Evolutionary conservation across 148 eudicot genomes (phyloP), one percentile per base, ranked within the genome.

Genomic region (Agrostemma githago): DNA sequence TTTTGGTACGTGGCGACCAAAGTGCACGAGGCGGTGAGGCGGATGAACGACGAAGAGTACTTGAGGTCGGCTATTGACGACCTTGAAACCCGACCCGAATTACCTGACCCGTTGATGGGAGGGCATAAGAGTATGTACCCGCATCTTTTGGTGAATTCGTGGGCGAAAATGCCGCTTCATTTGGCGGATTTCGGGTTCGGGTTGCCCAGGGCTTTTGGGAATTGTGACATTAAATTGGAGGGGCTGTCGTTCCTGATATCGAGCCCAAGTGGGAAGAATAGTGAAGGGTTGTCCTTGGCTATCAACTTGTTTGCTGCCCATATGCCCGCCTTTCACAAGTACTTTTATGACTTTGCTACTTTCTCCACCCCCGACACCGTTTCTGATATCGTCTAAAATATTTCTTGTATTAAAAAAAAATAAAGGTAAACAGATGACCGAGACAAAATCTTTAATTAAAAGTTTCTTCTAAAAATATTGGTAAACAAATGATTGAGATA

Each of bases 211-310:
- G 51, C 51, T 40, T 66, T 66, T 41, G 69, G 69, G 15, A 66
- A 66, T n/a, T 66, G 69, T 41, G 69, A 66, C 20, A 66, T 66
- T 2, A 66, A 66, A 66, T 68, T 62, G 17, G 85, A 82, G 34
- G 85, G 85, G 37, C 34, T 76, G 2, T 74, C 82, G 0, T 82
- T 74, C 63, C 65, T 82, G 62, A 11, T 76, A 37, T 79, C 85
- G 2, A 78, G 67, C 79, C 66, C 74, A 11, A 73, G 59, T 57
- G 72, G 56, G 11, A 73, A 82, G 34, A 26, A 26, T 26, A 26
- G 34, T 72, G 80, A 76, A 41, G 68, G 79, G 37, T 61, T 82
- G 21, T 75, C 85, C 26, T 44, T 82, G 62, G 71, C 74, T 10
- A 82, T 82, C 70, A 71, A 74, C 62, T 65, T 82, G 41, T 80